Evolutionary conservation across 129 eudicot species (phyloP).

Genomic region (Flaveria brownii): DNA sequence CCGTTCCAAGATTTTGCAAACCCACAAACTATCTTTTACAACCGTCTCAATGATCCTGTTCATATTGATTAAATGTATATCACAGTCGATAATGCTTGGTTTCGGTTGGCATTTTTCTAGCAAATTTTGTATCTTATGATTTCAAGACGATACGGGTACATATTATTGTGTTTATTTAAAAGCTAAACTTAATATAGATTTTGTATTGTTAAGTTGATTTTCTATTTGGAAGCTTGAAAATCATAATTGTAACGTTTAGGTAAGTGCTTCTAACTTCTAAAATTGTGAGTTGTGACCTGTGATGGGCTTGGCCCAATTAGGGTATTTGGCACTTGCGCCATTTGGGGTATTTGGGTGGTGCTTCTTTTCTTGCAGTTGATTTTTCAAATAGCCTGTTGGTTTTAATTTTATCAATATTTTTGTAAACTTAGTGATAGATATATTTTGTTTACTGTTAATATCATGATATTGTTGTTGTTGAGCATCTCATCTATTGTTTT

Average conservation of each 20-base stretch:
- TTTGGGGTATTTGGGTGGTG: background rate
- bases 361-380: background rate
- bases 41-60: background rate
- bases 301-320: background rate
- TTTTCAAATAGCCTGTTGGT: background rate
- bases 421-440: background rate
- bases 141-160: background rate
- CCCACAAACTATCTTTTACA: background rate
- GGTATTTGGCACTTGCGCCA: background rate
- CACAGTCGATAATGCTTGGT: background rate
- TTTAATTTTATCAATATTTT: background rate
- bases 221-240: background rate
- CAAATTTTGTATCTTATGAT: conserved; percentile 17
- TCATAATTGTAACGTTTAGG: background rate
- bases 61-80: conserved; percentile 1
- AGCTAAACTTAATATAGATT: background rate
- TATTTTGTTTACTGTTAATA: background rate
- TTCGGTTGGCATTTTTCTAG: background rate
- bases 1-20: background rate
- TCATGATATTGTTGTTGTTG: background rate
- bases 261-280: background rate
- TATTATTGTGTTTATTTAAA: conserved; percentile 8
- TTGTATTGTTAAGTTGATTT: conserved; percentile 1
- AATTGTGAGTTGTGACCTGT: background rate
- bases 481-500: background rate